A percentile compares a stretch with the other conserved stretches of the same genome.
phyloP scores from a whole-genome alignment of 2,329 filamentous ascomycete genomes.

The Penicillium sclerotigenum region DNA sequence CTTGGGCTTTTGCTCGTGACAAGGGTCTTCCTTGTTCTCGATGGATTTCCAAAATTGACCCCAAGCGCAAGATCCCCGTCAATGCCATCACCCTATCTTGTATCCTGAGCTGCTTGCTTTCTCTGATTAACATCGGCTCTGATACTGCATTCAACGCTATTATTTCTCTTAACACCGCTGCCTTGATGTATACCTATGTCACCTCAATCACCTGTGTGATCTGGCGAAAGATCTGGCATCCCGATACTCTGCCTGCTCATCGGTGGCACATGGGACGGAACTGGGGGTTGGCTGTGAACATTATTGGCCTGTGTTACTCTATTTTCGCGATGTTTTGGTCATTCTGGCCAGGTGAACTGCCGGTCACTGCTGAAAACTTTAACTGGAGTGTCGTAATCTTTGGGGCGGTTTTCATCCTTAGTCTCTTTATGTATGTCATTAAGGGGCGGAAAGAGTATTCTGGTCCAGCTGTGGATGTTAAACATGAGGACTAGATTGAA shows the following conservation, averaged over 20 bases:
- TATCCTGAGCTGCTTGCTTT: conserved; percentile 37
- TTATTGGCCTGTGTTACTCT: conserved; percentile 45
- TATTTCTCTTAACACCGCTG: conserved; percentile 48
- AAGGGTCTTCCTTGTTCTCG: conserved; percentile 42
- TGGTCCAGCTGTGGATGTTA: conserved; percentile 24
- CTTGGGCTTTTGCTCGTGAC: conserved; percentile 46
- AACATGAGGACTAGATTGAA: background rate
- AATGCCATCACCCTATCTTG: conserved; percentile 38
- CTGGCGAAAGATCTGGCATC: conserved; percentile 39
- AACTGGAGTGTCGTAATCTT: conserved; percentile 53
- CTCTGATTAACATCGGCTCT: conserved; percentile 53
- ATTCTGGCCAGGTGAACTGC: conserved; percentile 45
- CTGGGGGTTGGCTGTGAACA: conserved; percentile 46
- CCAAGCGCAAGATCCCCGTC: conserved; percentile 41
- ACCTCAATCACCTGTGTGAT: conserved; percentile 48
- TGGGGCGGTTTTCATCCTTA: conserved; percentile 39
- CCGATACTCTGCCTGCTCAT: conserved; percentile 36
- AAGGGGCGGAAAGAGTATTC: conserved; percentile 34
- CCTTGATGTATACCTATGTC: conserved; percentile 51
- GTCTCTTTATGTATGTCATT: conserved; percentile 39
- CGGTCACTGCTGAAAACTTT: conserved; percentile 42
- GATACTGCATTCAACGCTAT: conserved; percentile 52
- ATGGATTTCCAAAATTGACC: conserved; percentile 40
- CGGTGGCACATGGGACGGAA: conserved; percentile 44
- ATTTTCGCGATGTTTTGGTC: conserved; percentile 47